Evolutionary conservation across 2,329 filamentous ascomycete species (phyloP), one percentile per base, ranked within the genome.

Genomic region (Fusarium mundagurra): DNA sequence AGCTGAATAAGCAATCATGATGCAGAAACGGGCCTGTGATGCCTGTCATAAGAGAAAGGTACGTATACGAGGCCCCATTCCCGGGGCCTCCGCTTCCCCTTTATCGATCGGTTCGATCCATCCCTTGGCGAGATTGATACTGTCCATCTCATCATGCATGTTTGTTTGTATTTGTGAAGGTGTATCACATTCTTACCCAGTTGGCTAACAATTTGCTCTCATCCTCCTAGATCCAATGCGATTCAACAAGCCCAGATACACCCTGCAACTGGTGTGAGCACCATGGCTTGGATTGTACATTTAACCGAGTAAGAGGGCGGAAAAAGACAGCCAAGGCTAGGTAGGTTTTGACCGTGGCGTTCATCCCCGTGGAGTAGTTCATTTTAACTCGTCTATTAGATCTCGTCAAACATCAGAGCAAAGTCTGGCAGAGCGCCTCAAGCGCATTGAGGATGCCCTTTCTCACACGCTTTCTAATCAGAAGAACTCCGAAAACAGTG

Each of bases 191-290:
- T 16, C 16, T 18, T 12, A 18, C 60, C 36, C 31, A 41, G 22
- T 50, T 65, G 41, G 38, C 62, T 74, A 31, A 76, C 33, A 41
- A 14, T 5, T 5, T 24, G 6, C 11, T 8, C n/a, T 27, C 34
- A 31, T 17, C 8, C 27, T 24, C 45, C 41, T 38, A 77, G 76
- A 77, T 77, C 48, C 76, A 77, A 36, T 77, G 76, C 27, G 72
- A 77, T 55, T 69, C 61, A 20, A 61, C 64, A 24, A 63, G 38
- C 20, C 6, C 59, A 9, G 41, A 54, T 27, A 16, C 51, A 22
- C 66, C 64, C 20, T 78, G 76, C 33, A 74, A 78, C 55, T 78
- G 76, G 76, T 78, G 76, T 39, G 50, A 75, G 20, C 76, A 78
- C 34, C 76, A 78, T 47, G 66, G 67, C 14, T 33, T 78, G 20